Evolutionary conservation across 2,329 filamentous ascomycete species (phyloP), one percentile per base, ranked within the genome.

Genomic region (Colletotrichum sp.): DNA sequence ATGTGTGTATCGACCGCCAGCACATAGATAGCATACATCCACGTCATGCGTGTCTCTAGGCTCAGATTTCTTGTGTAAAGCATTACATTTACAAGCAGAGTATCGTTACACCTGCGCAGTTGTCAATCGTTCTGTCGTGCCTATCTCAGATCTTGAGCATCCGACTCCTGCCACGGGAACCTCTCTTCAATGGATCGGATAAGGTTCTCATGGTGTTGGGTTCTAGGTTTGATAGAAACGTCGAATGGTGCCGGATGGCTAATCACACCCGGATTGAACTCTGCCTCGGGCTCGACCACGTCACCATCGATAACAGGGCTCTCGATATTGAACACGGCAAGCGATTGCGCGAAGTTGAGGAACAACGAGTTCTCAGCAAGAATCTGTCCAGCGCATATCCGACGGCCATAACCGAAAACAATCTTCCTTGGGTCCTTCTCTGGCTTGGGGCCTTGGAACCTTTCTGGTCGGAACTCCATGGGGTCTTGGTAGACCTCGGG

Each of bases 401-500:
- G 74, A 21, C 78, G 76, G 1, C 79, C 79, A 38, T 68, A 80
- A 3, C 78, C 79, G 67, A 80, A 79, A 2, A 34, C 63, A 16
- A 70, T 30, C 12, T 61, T 32, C 0, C 26, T 16, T 2, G 71
- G 71, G 9, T 70, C 66, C 0, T 16, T 9, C 1, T 73, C 71
- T 7, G 71, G 65, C 4, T 48, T 26, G 24, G 24, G 4, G 4
- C 52, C 21, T 16, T 69, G 9, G 1, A 36, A 48, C 6, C 66
- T 4, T 30, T 73, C 71, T 1, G 71, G 66, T 9, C 24, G 65
- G 14, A 73, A 18, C 14, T 38, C 65, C 30, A 26, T 32, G 0
- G 84, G 84, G 7, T 83, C 68, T 0, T 89, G 86, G 81, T 95
- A 95, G 3, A 90, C 91, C 38, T 92, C 90, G 2, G 91, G 90